These are phyloP conservation scores for Mimosa bimucronata DNA, from an alignment of 306 rosid genomes.

Conservation along the genomic window DNA sequence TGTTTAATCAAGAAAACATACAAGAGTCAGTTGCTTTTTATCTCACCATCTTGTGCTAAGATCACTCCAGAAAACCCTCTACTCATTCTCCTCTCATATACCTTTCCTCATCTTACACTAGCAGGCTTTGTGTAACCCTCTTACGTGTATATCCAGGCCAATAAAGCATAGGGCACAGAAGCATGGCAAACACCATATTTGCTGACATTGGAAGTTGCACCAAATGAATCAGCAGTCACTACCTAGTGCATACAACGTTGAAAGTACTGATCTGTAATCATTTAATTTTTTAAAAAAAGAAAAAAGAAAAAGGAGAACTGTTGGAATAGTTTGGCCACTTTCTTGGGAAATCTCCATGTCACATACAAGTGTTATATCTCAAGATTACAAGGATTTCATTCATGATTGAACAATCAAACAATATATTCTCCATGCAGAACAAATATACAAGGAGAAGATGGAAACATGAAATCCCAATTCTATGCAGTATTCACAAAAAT, in stretches of 20 bases:
- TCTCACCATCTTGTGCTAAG: not conserved
- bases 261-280: constrained; percentile 13
- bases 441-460: not conserved
- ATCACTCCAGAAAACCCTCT: too few species aligned
- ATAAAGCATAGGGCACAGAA: not conserved
- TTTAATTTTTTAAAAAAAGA: not conserved
- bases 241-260: not conserved
- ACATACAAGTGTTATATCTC: not conserved
- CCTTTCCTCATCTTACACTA: not conserved
- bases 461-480: not conserved
- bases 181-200: not conserved
- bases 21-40: not conserved
- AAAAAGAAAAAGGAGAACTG: not conserved
- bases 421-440: not conserved
- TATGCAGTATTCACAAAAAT: not conserved
- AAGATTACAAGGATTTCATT: not conserved
- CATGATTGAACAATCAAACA: not conserved
- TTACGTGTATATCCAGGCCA: not conserved
- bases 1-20: not conserved
- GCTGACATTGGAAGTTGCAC: constrained; percentile 4
- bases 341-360: not conserved
- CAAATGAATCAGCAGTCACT: not conserved
- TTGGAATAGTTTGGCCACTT: constrained; percentile 21
- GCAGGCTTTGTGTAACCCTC: not conserved
- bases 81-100: too few species aligned